Percentiles rank a stretch among this genome's conserved stretches.
Evolutionary conservation across 2,329 filamentous ascomycete genomes (phyloP).

Genomic region (Claviceps monticola): DNA sequence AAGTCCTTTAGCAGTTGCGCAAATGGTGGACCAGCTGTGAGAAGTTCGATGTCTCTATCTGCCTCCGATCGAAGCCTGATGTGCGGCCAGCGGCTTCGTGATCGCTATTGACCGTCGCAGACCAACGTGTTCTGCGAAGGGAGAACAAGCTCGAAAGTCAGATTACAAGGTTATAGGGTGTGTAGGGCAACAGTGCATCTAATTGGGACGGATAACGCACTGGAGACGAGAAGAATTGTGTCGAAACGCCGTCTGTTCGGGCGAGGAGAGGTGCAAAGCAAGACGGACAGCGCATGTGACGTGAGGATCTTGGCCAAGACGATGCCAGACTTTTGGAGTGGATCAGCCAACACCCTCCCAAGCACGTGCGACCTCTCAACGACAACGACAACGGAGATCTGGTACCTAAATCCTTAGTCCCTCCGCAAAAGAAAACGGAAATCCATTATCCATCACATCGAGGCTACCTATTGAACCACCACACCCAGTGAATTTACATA

Average conservation of each 20-base stretch:
- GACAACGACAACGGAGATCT: no score
- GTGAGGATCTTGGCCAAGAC: constrained; percentile 13
- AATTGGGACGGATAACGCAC: constrained; percentile 7
- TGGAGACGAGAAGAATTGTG: constrained; percentile 1
- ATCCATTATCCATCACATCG: no score
- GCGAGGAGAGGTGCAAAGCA: neutral
- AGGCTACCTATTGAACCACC: no score
- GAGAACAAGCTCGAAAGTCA: constrained; percentile 5
- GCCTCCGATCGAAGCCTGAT: neutral
- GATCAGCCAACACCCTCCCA: constrained; percentile 12
- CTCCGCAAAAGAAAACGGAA: no score
- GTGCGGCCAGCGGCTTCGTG: neutral
- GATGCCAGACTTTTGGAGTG: constrained; percentile 8
- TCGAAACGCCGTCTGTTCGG: neutral
- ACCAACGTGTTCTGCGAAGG: constrained; percentile 1
- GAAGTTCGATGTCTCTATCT: neutral
- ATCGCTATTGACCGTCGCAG: neutral
- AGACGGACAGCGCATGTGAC: constrained; percentile 19
- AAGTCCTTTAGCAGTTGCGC: neutral
- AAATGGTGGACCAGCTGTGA: neutral
- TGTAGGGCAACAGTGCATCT: constrained; percentile 15
- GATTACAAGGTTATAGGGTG: constrained; percentile 7
- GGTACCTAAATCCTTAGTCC: no score
- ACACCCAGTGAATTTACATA: no score
- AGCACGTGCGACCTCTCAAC: no score